Evolutionary conservation across 306 rosid genomes (phyloP).

Genomic region (Trichosanthes cucumerina): DNA sequence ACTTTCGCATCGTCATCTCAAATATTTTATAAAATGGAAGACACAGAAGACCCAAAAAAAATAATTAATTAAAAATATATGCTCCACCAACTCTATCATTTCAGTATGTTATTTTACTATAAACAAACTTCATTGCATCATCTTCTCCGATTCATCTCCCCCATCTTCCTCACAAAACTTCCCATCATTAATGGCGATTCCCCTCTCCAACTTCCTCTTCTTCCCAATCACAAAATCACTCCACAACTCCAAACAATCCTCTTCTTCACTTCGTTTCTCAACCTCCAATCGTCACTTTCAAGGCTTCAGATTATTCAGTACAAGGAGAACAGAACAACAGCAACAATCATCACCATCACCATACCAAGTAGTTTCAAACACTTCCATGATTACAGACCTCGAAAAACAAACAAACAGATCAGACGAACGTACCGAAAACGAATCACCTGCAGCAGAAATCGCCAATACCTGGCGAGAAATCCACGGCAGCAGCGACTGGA

Average conservation of each 20-base stretch:
- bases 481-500: constrained; percentile 76
- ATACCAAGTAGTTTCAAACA: background rate
- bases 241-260: background rate
- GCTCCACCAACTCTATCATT: background rate
- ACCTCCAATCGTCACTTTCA: background rate
- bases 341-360: background rate
- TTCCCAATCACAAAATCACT: background rate
- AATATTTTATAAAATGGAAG: no score
- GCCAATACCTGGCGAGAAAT: constrained; percentile 45
- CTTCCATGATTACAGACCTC: background rate
- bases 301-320: background rate
- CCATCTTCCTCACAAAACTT: background rate
- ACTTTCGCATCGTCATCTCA: no score
- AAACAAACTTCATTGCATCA: background rate
- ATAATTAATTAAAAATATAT: background rate
- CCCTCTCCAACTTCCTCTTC: background rate
- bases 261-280: background rate
- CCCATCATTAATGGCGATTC: background rate
- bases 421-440: background rate
- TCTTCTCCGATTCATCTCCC: background rate
- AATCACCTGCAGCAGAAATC: background rate
- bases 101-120: background rate
- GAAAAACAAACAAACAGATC: background rate
- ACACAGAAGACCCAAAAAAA: background rate
- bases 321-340: background rate